These are phyloP conservation scores for Gnomoniopsis smithogilvyi DNA, from an alignment of 2,329 filamentous ascomycete genomes.

Conservation along the genomic window DNA sequence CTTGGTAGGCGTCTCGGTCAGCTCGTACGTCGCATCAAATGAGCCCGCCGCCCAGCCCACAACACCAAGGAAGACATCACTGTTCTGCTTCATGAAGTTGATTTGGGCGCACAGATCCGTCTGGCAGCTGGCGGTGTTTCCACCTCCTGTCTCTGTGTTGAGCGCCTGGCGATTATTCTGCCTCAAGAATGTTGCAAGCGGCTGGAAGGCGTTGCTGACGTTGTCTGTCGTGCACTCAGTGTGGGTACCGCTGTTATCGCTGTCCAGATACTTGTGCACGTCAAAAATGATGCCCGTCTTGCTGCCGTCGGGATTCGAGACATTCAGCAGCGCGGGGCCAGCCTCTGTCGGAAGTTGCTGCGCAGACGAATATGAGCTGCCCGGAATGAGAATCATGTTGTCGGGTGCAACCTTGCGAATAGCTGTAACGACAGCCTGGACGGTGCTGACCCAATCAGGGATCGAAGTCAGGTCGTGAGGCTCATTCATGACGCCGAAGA, in stretches of 20 bases:
- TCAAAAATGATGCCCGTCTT: constrained; percentile 53
- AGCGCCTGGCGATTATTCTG: constrained; percentile 29
- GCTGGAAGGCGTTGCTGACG: constrained; percentile 28
- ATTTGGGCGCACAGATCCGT: constrained; percentile 29
- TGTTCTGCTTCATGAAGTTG: constrained; percentile 29
- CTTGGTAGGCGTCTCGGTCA: constrained; percentile 26
- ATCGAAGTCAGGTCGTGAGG: constrained; percentile 38
- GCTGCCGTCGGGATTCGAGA: constrained; percentile 55
- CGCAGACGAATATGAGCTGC: constrained; percentile 43
- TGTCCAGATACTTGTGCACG: constrained; percentile 58
- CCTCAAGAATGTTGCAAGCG: constrained; percentile 32
- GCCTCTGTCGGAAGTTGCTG: constrained; percentile 46
- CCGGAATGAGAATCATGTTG: constrained; percentile 61
- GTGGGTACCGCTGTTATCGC: constrained; percentile 52
- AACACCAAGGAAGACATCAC: constrained; percentile 26
- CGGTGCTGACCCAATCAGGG: constrained; percentile 53
- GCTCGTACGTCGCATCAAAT: constrained; percentile 26
- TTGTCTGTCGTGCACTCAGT: constrained; percentile 49
- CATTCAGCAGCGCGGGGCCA: constrained; percentile 44
- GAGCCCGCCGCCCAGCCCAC: constrained; percentile 26
- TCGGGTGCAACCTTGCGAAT: constrained; percentile 59
- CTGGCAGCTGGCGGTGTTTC: constrained; percentile 30
- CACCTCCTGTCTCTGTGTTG: constrained; percentile 34
- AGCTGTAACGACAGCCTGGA: constrained; percentile 60
- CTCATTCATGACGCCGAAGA: constrained; percentile 24